Percentiles rank a stretch among this genome's conserved stretches.
phyloP scores from a whole-genome alignment of 352 stramenopile species.

The Hyaloperonospora arabidopsidis region DNA sequence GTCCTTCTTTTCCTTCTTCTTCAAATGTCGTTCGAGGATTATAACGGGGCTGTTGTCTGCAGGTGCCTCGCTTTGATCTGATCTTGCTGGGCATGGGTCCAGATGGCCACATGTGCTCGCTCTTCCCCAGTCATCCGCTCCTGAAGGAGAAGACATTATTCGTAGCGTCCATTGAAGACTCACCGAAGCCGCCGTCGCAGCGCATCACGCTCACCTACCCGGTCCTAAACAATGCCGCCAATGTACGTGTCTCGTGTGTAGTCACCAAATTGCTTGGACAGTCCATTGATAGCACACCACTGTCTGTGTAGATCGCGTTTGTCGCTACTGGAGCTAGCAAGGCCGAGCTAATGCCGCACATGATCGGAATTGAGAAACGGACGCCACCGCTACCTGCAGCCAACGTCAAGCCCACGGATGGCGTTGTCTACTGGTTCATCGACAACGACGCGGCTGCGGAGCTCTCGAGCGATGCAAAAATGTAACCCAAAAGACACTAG shows the following conservation, averaged over 20 bases:
- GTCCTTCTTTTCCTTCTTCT: not conserved
- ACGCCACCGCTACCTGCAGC: constrained; percentile 58
- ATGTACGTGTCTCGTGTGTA: constrained; percentile 30
- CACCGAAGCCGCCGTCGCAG: constrained; percentile 93
- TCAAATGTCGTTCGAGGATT: not conserved
- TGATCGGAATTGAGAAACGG: constrained; percentile 58
- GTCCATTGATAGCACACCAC: not conserved
- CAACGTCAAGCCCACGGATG: constrained; percentile 55
- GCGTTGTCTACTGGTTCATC: constrained; percentile 6
- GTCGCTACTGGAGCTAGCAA: constrained; percentile 86
- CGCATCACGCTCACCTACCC: constrained; percentile 97
- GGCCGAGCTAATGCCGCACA: constrained; percentile 78
- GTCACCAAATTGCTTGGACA: not conserved
- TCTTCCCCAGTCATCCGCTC: constrained; percentile 93
- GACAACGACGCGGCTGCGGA: too few relatives aligned
- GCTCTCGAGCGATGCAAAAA: too few relatives aligned
- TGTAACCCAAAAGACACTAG: too few relatives aligned
- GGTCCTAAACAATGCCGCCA: constrained; percentile 88
- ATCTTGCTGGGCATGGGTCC: constrained; percentile 95
- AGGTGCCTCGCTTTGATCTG: constrained; percentile 90
- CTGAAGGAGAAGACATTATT: constrained; percentile 79
- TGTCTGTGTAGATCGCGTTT: constrained; percentile 73
- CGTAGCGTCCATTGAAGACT: constrained; percentile 93
- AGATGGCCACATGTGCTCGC: constrained; percentile 97
- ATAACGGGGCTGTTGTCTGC: constrained; percentile 6